Percentiles rank a stretch among this genome's conserved stretches.
These are phyloP conservation scores for Sporothrix pseudoabietina DNA, from an alignment of 2,329 filamentous ascomycete genomes.

Conservation along the genomic window DNA sequence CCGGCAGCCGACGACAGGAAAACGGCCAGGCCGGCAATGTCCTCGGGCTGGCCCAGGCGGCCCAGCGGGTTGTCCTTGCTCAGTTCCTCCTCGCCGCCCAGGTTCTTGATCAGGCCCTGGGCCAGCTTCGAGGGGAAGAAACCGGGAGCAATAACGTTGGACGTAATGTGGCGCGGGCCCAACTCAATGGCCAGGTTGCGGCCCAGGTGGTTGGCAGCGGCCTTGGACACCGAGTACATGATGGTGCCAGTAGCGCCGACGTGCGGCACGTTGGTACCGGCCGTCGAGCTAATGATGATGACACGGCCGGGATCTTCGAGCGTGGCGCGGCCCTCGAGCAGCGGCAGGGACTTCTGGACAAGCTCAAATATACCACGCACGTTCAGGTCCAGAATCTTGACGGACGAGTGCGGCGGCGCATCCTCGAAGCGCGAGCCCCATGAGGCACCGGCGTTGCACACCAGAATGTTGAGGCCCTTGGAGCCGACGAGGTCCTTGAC, in stretches of 20 bases:
- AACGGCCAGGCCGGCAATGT: conserved; percentile 62
- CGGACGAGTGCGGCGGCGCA: conserved; percentile 61
- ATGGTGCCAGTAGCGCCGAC: conserved; percentile 63
- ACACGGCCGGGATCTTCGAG: conserved; percentile 61
- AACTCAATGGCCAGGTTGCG: conserved; percentile 69
- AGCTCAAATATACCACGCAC: conserved; percentile 72
- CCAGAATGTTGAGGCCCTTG: conserved; percentile 64
- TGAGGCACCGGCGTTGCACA: conserved; percentile 69
- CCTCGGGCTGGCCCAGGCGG: conserved; percentile 58
- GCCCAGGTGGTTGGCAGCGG: conserved; percentile 61
- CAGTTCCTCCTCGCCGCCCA: conserved; percentile 58
- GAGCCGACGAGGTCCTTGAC: conserved; percentile 58
- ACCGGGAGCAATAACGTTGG: conserved; percentile 66
- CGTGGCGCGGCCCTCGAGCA: conserved; percentile 38
- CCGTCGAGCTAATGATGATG: conserved; percentile 67
- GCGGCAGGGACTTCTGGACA: conserved; percentile 55
- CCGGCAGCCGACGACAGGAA: conserved; percentile 57
- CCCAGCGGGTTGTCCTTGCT: conserved; percentile 56
- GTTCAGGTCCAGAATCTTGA: conserved; percentile 70
- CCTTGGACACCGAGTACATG: conserved; percentile 69
- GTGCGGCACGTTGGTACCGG: conserved; percentile 63
- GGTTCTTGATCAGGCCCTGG: conserved; percentile 61
- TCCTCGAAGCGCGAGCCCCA: conserved; percentile 69
- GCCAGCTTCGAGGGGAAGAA: conserved; percentile 72
- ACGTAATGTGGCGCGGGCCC: conserved; percentile 64